Evolutionary conservation across 2,329 filamentous ascomycete genomes (phyloP).

Genomic region (Aureobasidium mangrovei): DNA sequence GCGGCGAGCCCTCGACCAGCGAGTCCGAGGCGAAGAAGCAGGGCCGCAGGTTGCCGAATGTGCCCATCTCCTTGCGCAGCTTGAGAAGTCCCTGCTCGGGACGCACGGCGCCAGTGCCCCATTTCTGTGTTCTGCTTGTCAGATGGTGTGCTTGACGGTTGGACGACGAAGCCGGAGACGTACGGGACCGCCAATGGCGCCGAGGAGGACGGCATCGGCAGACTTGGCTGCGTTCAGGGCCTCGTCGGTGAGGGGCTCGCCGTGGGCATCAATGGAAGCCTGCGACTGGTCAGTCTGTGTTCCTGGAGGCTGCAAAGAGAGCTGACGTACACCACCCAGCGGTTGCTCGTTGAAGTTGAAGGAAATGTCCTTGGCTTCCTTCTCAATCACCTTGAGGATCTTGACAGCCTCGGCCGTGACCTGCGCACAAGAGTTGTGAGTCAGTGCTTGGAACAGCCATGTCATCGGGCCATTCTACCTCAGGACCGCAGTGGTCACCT

Average conservation of each 20-base stretch:
- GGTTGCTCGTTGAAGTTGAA: conserved; percentile 89
- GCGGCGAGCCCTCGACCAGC: conserved; percentile 74
- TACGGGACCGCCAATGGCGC: conserved; percentile 86
- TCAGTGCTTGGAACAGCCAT: conserved; percentile 3
- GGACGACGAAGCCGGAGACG: conserved; percentile 18
- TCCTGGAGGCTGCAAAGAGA: conserved; percentile 5
- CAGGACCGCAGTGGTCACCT: conserved; percentile 72
- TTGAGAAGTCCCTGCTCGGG: conserved; percentile 87
- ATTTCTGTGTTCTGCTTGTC: conserved; percentile 49
- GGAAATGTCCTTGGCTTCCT: conserved; percentile 58
- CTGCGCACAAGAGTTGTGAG: conserved; percentile 34
- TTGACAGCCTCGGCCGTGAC: conserved; percentile 80
- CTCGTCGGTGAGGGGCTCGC: conserved; percentile 69
- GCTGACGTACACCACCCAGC: conserved; percentile 65
- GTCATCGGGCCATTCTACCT: conserved; percentile 46
- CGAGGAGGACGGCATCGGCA: conserved; percentile 83
- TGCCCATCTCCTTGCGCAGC: conserved; percentile 86
- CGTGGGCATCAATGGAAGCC: conserved; percentile 81
- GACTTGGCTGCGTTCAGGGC: conserved; percentile 74
- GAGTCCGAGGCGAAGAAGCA: conserved; percentile 90
- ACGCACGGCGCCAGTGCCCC: conserved; percentile 79
- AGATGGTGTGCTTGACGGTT: conserved; percentile 2
- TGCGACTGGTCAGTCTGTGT: conserved; percentile 29
- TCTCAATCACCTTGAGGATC: conserved; percentile 73
- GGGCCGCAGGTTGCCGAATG: conserved; percentile 90